Evolutionary conservation across 257 asterid genomes (phyloP).

Genomic region (Asclepias syriaca): DNA sequence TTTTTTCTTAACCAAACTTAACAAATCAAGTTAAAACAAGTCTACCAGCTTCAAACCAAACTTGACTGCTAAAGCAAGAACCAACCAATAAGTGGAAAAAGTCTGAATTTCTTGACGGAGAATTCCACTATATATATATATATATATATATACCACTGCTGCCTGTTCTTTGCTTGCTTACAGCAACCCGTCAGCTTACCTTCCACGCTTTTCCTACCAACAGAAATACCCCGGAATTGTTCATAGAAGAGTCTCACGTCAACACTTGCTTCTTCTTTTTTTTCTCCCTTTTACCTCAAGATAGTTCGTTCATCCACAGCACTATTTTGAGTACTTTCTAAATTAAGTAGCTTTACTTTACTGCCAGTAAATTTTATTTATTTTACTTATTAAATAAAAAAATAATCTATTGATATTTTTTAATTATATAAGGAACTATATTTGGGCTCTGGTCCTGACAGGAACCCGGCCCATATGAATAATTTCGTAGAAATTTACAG

Average conservation of each 20-base stretch:
- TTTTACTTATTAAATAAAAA: too few species aligned
- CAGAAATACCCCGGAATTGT: neutral
- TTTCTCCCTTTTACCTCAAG: neutral
- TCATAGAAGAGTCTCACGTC: neutral
- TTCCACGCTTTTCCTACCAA: constrained; percentile 5
- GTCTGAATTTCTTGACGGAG: neutral
- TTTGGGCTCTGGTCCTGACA: too few species aligned
- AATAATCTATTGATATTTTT: too few species aligned
- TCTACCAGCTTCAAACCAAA: constrained; percentile 61
- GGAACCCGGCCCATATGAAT: too few species aligned
- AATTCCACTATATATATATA: neutral
- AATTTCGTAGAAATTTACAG: neutral
- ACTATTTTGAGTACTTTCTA: neutral
- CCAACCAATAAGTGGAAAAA: neutral
- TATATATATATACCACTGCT: too few species aligned
- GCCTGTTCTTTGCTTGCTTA: neutral
- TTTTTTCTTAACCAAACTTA: constrained; percentile 47
- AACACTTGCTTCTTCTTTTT: neutral
- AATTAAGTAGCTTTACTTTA: too few species aligned
- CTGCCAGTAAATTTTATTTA: too few species aligned
- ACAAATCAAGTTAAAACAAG: constrained; percentile 34
- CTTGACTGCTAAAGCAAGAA: constrained; percentile 55
- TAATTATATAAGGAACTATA: too few species aligned
- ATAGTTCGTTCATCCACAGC: neutral
- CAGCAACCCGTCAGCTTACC: constrained; percentile 5